Evolutionary conservation across 2,329 filamentous ascomycete genomes (phyloP).

Genomic region (Diaporthe aspalathi): DNA sequence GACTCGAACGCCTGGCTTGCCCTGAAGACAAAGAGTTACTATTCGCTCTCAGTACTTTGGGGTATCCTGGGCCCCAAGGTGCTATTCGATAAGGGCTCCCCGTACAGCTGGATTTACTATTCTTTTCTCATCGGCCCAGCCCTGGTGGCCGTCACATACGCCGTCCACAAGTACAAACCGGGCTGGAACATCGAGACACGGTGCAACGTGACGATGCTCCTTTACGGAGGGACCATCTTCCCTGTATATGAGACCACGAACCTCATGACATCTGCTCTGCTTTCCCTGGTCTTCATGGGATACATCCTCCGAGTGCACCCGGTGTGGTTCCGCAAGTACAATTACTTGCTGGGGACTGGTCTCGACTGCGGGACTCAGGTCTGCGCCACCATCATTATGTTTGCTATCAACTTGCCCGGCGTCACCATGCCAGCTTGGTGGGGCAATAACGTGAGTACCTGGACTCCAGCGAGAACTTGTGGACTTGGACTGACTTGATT

Average conservation of each 20-base stretch:
- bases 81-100: constrained; percentile 43
- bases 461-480: not conserved
- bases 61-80: constrained; percentile 50
- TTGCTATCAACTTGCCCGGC: constrained; percentile 46
- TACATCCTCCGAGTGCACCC: constrained; percentile 46
- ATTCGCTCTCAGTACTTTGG: constrained; percentile 50
- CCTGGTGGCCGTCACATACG: constrained; percentile 42
- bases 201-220: constrained; percentile 46
- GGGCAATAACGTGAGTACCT: constrained; percentile 44
- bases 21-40: constrained; percentile 47
- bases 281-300: constrained; percentile 48
- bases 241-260: constrained; percentile 47
- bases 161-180: constrained; percentile 45
- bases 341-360: constrained; percentile 55
- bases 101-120: constrained; percentile 47
- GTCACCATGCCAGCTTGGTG: constrained; percentile 46
- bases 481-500: not conserved
- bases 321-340: constrained; percentile 56
- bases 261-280: constrained; percentile 44
- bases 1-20: constrained; percentile 46
- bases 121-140: constrained; percentile 46
- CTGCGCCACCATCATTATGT: constrained; percentile 46
- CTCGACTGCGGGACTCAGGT: constrained; percentile 50
- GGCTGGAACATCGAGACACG: constrained; percentile 46
- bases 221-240: constrained; percentile 44